These are phyloP conservation scores for Paramyrothecium roridum DNA, from an alignment of 2,329 filamentous ascomycete genomes.

Conservation along the genomic window DNA sequence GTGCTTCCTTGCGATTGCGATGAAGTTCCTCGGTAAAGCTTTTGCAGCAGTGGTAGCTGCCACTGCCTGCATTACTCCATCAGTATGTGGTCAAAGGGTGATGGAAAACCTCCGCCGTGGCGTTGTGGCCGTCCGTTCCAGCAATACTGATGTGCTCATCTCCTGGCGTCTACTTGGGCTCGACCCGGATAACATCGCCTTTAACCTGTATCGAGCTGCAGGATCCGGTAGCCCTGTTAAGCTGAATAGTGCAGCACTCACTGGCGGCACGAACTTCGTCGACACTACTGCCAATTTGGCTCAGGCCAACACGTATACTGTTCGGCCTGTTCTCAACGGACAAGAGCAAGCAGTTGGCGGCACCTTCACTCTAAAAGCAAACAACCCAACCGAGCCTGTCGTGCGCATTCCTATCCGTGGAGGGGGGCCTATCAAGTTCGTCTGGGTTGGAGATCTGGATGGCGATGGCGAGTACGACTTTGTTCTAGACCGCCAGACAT, in stretches of 20 bases:
- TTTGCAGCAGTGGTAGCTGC: too few relatives aligned
- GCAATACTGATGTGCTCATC: constrained; percentile 9
- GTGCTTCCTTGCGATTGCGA: too few relatives aligned
- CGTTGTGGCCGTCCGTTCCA: constrained; percentile 15
- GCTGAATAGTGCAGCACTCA: constrained; percentile 11
- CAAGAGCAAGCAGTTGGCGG: constrained; percentile 8
- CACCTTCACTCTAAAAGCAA: constrained; percentile 9
- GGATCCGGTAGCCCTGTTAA: background rate
- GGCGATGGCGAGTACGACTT: constrained; percentile 17
- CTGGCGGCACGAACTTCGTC: constrained; percentile 14
- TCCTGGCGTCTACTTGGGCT: constrained; percentile 16
- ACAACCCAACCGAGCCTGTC: constrained; percentile 5
- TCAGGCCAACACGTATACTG: constrained; percentile 13
- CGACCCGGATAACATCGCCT: constrained; percentile 13
- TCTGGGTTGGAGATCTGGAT: constrained; percentile 19
- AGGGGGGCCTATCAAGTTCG: constrained; percentile 14
- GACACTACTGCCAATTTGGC: constrained; percentile 7
- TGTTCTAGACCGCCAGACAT: constrained; percentile 14
- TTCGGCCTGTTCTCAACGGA: constrained; percentile 11
- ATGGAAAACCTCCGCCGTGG: constrained; percentile 16
- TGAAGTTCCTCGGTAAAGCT: too few relatives aligned
- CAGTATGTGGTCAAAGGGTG: too few relatives aligned
- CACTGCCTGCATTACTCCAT: too few relatives aligned
- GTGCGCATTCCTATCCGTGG: constrained; percentile 13
- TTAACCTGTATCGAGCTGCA: constrained; percentile 14